Evolutionary conservation across 139 green algal species (phyloP).

Genomic region (Chlamydomonas incerta): DNA sequence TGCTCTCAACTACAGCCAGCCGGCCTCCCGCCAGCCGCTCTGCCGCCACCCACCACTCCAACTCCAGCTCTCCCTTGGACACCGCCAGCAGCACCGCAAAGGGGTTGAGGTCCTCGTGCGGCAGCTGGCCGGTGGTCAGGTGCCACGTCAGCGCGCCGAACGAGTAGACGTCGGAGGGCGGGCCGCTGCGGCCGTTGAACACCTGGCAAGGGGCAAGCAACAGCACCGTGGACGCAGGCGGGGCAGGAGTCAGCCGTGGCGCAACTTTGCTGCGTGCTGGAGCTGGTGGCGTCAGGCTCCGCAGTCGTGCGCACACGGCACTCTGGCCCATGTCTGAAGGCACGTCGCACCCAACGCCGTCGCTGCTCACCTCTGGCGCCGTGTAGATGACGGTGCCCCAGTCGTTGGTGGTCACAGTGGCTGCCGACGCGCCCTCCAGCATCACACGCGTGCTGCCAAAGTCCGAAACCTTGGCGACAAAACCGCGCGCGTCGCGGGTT

Average conservation of each 20-base stretch:
- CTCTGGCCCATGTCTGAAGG: too few relatives aligned
- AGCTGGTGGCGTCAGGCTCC: too few relatives aligned
- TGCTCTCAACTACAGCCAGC: too few relatives aligned
- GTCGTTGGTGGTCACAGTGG: neutral
- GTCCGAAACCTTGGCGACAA: conserved; percentile 74
- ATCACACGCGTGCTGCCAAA: conserved; percentile 67
- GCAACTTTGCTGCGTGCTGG: too few relatives aligned
- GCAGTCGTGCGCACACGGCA: too few relatives aligned
- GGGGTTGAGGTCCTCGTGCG: conserved; percentile 46
- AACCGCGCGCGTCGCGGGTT: conserved; percentile 51
- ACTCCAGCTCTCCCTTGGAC: conserved; percentile 5
- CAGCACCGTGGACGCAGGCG: too few relatives aligned
- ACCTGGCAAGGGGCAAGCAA: neutral
- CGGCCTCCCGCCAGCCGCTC: too few relatives aligned
- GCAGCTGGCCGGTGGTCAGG: conserved; percentile 29
- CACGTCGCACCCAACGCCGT: too few relatives aligned
- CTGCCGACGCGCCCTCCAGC: neutral
- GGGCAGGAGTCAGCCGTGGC: too few relatives aligned
- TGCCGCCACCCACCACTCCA: conserved; percentile 28
- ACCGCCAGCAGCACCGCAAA: conserved; percentile 47
- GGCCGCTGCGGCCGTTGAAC: conserved; percentile 30
- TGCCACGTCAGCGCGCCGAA: conserved; percentile 57
- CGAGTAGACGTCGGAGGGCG: conserved; percentile 41
- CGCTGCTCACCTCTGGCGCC: conserved; percentile 9
- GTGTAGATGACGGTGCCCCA: conserved; percentile 45